These are phyloP conservation scores for Paraconiothyrium sp. DNA, from an alignment of 2,329 filamentous ascomycete genomes.

Conservation along the genomic window DNA sequence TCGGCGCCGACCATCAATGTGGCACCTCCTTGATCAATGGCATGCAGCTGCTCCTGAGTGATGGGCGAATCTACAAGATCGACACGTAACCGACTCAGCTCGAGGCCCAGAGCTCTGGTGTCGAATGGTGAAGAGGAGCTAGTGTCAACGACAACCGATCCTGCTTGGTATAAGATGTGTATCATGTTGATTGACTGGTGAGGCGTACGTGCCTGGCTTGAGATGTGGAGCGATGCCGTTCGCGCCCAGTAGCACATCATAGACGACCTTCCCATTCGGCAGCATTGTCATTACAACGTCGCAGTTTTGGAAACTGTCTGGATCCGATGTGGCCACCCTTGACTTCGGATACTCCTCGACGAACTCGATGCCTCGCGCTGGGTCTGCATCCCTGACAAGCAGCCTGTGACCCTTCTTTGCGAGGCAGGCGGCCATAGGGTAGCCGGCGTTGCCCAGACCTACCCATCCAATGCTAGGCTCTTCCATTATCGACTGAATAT, in stretches of 20 bases:
- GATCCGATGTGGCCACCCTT: constrained; percentile 22
- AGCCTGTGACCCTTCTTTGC: constrained; percentile 30
- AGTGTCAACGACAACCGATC: constrained; percentile 47
- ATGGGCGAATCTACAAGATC: constrained; percentile 49
- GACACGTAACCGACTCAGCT: constrained; percentile 41
- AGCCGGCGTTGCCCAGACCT: constrained; percentile 33
- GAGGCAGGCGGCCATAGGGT: constrained; percentile 31
- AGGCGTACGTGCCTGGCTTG: constrained; percentile 26
- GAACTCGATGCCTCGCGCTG: constrained; percentile 26
- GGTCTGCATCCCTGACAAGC: constrained; percentile 31
- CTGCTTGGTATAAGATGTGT: constrained; percentile 19
- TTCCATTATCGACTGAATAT: constrained; percentile 21
- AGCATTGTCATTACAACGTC: constrained; percentile 33
- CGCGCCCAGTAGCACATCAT: constrained; percentile 26
- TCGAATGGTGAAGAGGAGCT: constrained; percentile 49
- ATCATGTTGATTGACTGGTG: not conserved
- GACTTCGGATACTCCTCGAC: constrained; percentile 30
- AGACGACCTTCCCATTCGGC: constrained; percentile 28
- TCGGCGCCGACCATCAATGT: constrained; percentile 49
- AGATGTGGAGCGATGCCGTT: constrained; percentile 27
- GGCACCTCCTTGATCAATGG: constrained; percentile 44
- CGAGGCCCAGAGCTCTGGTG: constrained; percentile 42
- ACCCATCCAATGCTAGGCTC: constrained; percentile 27
- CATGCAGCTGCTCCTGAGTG: constrained; percentile 50
- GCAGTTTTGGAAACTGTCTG: constrained; percentile 30